Conservation (phyloP, 2,329 filamentous ascomycete species). For the Diaporthe sp. region DNA sequence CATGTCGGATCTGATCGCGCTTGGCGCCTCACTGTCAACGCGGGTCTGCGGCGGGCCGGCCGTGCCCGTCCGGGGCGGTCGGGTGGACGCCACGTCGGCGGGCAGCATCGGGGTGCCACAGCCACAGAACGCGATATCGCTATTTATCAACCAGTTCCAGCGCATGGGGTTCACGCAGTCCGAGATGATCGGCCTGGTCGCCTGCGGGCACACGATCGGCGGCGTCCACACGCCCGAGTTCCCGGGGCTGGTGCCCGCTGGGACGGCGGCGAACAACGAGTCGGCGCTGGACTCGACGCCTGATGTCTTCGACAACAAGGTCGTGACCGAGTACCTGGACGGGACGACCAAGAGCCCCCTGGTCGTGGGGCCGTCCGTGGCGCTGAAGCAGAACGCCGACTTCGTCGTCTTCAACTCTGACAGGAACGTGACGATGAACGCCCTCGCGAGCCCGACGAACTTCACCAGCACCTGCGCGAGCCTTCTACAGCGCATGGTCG, state of each 20-base stretch:
- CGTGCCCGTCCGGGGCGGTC: conserved; percentile 67
- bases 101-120: conserved; percentile 68
- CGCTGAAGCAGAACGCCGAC: conserved; percentile 64
- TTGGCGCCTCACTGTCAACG: conserved; percentile 71
- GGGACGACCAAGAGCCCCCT: conserved; percentile 69
- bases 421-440: conserved; percentile 66
- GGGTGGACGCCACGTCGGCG: conserved; percentile 65
- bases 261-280: conserved; percentile 59
- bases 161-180: conserved; percentile 69
- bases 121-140: conserved; percentile 67
- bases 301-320: conserved; percentile 67
- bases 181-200: conserved; percentile 73
- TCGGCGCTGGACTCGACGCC: conserved; percentile 62
- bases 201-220: conserved; percentile 74
- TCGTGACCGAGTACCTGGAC: conserved; percentile 70
- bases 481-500: conserved; percentile 72
- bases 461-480: conserved; percentile 64
- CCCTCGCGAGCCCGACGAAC: conserved; percentile 58
- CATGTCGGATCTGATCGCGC: conserved; percentile 70
- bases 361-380: conserved; percentile 64
- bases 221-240: conserved; percentile 70
- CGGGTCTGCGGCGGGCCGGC: conserved; percentile 71
- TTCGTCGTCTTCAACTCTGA: conserved; percentile 69
- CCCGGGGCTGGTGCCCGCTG: conserved; percentile 64
- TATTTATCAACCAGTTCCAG: conserved; percentile 68